phyloP scores from a whole-genome alignment of 768 basidiomycete genomes.

The Xerocomellus amylosporus region DNA sequence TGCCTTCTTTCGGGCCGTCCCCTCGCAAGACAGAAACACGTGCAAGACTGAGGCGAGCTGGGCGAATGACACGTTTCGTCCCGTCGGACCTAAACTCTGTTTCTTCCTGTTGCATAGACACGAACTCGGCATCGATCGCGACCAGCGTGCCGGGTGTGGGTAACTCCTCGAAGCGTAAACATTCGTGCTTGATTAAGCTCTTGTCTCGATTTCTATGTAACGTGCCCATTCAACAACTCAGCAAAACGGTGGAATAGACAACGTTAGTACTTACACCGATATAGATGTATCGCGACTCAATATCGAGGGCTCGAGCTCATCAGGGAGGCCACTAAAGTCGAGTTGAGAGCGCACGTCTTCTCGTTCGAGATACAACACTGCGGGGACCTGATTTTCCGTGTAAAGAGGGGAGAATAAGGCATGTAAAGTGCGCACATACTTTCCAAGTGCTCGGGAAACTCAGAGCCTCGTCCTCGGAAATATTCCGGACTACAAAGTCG shows the following conservation, averaged over 20 bases:
- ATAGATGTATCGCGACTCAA: slow-evolving; percentile 86
- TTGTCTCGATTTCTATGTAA: slow-evolving; percentile 68
- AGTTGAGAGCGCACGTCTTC: slow-evolving; percentile 55
- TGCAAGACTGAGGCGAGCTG: slow-evolving; percentile 87
- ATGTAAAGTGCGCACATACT: slow-evolving; percentile 41
- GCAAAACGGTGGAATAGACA: neutral
- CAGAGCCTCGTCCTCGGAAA: slow-evolving; percentile 83
- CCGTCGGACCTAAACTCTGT: slow-evolving; percentile 94
- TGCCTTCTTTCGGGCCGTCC: slow-evolving; percentile 70
- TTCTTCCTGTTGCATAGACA: slow-evolving; percentile 98
- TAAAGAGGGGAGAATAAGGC: neutral
- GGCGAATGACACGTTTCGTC: slow-evolving; percentile 87
- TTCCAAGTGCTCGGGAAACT: slow-evolving; percentile 92
- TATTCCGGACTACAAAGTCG: slow-evolving; percentile 86
- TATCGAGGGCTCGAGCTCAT: slow-evolving; percentile 67
- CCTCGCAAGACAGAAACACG: slow-evolving; percentile 93
- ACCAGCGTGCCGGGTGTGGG: slow-evolving; percentile 85
- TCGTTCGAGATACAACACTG: slow-evolving; percentile 88
- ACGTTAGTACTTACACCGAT: slow-evolving; percentile 54
- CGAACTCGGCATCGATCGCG: slow-evolving; percentile 97
- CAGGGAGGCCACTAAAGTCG: slow-evolving; percentile 64
- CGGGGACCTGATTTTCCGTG: slow-evolving; percentile 59
- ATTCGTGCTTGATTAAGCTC: slow-evolving; percentile 72
- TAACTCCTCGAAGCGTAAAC: slow-evolving; percentile 67
- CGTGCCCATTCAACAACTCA: neutral